Evolutionary conservation across 768 basidiomycete genomes (phyloP).

Genomic region (Mycena kentingensis): DNA sequence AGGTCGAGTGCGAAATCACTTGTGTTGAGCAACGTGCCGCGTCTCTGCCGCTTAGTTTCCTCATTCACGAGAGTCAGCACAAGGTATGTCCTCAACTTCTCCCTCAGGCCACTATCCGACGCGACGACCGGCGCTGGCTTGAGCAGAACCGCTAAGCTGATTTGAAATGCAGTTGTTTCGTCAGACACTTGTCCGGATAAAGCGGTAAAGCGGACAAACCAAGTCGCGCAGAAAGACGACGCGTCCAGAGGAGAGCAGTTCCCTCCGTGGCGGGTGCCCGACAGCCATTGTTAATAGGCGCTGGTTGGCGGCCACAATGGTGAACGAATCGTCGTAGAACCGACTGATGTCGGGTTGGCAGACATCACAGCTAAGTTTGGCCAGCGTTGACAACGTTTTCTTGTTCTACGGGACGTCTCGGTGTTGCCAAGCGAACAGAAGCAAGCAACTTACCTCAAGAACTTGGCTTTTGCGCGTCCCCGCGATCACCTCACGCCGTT

Average conservation of each 20-base stretch:
- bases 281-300: constrained; percentile 61
- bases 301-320: constrained; percentile 64
- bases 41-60: constrained; percentile 55
- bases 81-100: constrained; percentile 60
- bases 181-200: background rate
- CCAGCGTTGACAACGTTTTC: constrained; percentile 59
- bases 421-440: constrained; percentile 8
- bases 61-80: constrained; percentile 72
- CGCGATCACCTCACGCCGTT: constrained; percentile 97
- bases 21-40: constrained; percentile 41
- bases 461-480: constrained; percentile 82
- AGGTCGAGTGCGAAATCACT: background rate
- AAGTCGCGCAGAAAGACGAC: constrained; percentile 84
- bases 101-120: constrained; percentile 43
- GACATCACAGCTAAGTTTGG: constrained; percentile 64
- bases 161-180: constrained; percentile 66
- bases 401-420: constrained; percentile 57
- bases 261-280: constrained; percentile 62
- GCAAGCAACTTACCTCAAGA: constrained; percentile 57
- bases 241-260: constrained; percentile 70
- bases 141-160: constrained; percentile 71
- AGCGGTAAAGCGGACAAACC: constrained; percentile 46
- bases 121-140: constrained; percentile 58
- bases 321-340: constrained; percentile 72
- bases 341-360: constrained; percentile 73